A percentile compares a stretch with the other conserved stretches of the same genome.
These are phyloP conservation scores for Globisporangium cystogenes DNA, from an alignment of 352 stramenopile genomes.

Conservation along the genomic window DNA sequence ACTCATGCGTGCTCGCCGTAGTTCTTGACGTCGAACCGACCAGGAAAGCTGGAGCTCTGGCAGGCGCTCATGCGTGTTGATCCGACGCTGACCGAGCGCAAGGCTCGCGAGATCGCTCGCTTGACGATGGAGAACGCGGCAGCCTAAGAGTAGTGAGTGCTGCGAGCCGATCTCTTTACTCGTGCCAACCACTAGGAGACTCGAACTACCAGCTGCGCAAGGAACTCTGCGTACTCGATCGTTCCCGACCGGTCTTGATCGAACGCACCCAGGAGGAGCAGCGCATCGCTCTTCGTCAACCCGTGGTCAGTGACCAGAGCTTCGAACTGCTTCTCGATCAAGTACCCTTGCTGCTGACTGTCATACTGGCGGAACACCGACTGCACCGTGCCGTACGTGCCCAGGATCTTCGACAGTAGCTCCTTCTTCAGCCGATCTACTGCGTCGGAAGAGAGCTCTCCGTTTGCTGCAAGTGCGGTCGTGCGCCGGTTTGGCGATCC, in stretches of 20 bases:
- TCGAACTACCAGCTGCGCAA: slow-evolving; percentile 32
- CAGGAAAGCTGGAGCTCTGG: slow-evolving; percentile 49
- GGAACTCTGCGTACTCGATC: slow-evolving; percentile 59
- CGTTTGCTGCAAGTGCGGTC: neutral
- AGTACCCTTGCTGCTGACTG: slow-evolving; percentile 22
- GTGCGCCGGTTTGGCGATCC: slow-evolving; percentile 2
- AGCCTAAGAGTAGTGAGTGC: neutral
- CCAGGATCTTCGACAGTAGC: slow-evolving; percentile 33
- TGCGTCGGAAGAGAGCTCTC: neutral
- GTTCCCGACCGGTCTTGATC: slow-evolving; percentile 41
- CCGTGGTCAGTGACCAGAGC: slow-evolving; percentile 28
- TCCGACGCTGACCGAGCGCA: slow-evolving; percentile 41
- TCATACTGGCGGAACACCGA: slow-evolving; percentile 49
- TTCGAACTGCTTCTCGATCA: slow-evolving; percentile 43
- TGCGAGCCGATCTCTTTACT: no score
- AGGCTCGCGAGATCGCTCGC: slow-evolving; percentile 40
- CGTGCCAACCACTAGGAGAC: neutral
- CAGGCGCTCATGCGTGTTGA: slow-evolving; percentile 66
- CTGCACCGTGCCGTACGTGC: slow-evolving; percentile 41
- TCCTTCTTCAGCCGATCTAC: slow-evolving; percentile 40
- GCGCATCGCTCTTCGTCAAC: slow-evolving; percentile 24
- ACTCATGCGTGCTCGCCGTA: slow-evolving; percentile 9
- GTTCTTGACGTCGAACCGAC: slow-evolving; percentile 43
- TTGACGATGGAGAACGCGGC: slow-evolving; percentile 11
- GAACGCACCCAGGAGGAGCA: slow-evolving; percentile 25